Percentiles rank a stretch among this genome's conserved stretches.
These are phyloP conservation scores for Penicillium sumatraense DNA, from an alignment of 2,329 filamentous ascomycete genomes.

Conservation along the genomic window DNA sequence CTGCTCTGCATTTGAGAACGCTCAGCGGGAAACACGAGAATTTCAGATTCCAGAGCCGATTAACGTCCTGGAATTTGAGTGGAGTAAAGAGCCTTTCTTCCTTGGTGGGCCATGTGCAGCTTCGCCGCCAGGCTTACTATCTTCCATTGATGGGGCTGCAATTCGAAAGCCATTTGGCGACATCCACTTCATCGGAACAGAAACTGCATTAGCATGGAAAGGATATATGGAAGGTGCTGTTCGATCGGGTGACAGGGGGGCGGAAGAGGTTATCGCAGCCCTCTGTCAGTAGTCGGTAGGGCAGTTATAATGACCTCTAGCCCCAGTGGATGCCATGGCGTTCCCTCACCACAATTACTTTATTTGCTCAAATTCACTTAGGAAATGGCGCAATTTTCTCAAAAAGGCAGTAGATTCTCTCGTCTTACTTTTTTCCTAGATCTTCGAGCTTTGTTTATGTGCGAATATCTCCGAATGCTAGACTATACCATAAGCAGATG, in stretches of 20 bases:
- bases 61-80: constrained; percentile 2
- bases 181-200: constrained; percentile 58
- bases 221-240: constrained; percentile 64
- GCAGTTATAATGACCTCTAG: no score
- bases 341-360: no score
- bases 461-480: not conserved
- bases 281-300: not conserved
- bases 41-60: not conserved
- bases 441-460: not conserved
- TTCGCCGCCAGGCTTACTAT: constrained; percentile 42
- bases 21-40: not conserved
- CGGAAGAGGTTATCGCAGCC: constrained; percentile 20
- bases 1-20: not conserved
- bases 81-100: constrained; percentile 38
- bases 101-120: constrained; percentile 45
- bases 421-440: no score
- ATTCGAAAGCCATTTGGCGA: constrained; percentile 43
- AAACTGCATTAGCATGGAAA: constrained; percentile 57
- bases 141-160: constrained; percentile 29
- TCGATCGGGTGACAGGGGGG: constrained; percentile 52
- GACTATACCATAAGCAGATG: not conserved
- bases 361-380: no score
- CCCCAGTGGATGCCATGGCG: no score
- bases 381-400: no score
- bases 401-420: no score